Percentiles rank a stretch among this genome's conserved stretches.
These are phyloP conservation scores for Triglochin maritima DNA, from an alignment of 106 monocot genomes.

Conservation along the genomic window DNA sequence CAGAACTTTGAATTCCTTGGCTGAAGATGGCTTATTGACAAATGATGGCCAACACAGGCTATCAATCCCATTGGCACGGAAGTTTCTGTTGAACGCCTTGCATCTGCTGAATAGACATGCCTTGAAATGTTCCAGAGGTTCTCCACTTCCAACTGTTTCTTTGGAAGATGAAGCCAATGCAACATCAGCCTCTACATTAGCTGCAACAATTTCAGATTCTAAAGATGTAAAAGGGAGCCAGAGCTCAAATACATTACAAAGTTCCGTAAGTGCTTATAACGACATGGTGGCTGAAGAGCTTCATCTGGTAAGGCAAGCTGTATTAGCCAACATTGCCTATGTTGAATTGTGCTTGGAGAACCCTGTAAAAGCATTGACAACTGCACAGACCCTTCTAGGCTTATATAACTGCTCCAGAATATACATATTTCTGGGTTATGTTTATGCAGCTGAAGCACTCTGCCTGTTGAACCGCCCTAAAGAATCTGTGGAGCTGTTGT, in stretches of 20 bases:
- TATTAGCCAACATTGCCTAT: conserved; percentile 65
- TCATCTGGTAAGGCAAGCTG: conserved; percentile 48
- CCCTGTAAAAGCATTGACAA: conserved; percentile 43
- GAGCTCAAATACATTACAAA: conserved; percentile 34
- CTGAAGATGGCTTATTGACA: conserved; percentile 15
- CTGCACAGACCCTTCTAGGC: conserved; percentile 39
- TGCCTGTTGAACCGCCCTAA: conserved; percentile 48
- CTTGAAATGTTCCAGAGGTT: conserved; percentile 8
- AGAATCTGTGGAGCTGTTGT: conserved; percentile 70
- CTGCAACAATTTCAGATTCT: conserved; percentile 26
- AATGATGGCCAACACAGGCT: conserved; percentile 9
- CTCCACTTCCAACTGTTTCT: background rate
- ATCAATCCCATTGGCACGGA: conserved; percentile 64
- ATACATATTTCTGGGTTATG: conserved; percentile 47
- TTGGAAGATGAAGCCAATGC: conserved; percentile 11
- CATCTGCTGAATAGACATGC: conserved; percentile 41
- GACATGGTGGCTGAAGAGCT: conserved; percentile 52
- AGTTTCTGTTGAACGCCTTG: conserved; percentile 58
- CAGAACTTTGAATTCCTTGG: conserved; percentile 9
- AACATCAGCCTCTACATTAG: background rate
- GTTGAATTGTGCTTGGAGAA: conserved; percentile 59
- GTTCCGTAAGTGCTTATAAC: conserved; percentile 35
- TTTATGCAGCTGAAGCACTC: conserved; percentile 92
- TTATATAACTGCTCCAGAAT: conserved; percentile 57
- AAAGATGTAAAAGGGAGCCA: conserved; percentile 33